phyloP scores from a whole-genome alignment of 768 basidiomycete species.

The Agrocybe praecox region DNA sequence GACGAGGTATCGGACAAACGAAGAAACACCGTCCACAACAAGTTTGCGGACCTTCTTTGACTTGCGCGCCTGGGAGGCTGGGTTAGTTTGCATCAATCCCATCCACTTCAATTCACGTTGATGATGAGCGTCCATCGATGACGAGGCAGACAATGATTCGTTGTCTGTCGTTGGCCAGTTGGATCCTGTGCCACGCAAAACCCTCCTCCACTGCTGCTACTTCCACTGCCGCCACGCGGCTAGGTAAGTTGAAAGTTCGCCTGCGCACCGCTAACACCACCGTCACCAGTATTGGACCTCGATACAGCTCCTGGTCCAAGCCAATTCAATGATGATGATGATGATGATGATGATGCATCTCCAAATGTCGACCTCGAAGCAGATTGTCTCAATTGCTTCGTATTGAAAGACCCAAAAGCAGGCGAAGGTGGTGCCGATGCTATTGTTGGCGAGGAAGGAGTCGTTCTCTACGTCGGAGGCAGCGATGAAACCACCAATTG shows the following conservation, averaged over 20 bases:
- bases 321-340: no score
- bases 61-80: conserved; percentile 68
- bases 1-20: conserved; percentile 81
- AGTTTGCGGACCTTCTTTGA: conserved; percentile 80
- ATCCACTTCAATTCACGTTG: conserved; percentile 82
- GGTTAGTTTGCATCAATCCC: conserved; percentile 53
- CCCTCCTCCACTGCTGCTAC: neutral
- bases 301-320: neutral
- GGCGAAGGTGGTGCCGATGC: conserved; percentile 21
- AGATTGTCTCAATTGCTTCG: conserved; percentile 25
- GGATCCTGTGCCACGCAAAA: conserved; percentile 21
- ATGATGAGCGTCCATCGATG: conserved; percentile 64
- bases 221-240: conserved; percentile 13
- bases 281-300: neutral
- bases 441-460: neutral
- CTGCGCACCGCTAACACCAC: neutral
- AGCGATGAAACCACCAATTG: conserved; percentile 13
- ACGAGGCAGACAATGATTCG: conserved; percentile 22
- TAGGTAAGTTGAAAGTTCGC: neutral
- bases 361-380: conserved; percentile 28
- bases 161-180: conserved; percentile 24
- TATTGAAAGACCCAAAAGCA: conserved; percentile 14
- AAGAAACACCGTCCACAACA: conserved; percentile 77
- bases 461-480: neutral
- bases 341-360: conserved; percentile 10